Conservation (phyloP, 371 early-diverging fungal genomes). For the Zychaea mexicana region DNA sequence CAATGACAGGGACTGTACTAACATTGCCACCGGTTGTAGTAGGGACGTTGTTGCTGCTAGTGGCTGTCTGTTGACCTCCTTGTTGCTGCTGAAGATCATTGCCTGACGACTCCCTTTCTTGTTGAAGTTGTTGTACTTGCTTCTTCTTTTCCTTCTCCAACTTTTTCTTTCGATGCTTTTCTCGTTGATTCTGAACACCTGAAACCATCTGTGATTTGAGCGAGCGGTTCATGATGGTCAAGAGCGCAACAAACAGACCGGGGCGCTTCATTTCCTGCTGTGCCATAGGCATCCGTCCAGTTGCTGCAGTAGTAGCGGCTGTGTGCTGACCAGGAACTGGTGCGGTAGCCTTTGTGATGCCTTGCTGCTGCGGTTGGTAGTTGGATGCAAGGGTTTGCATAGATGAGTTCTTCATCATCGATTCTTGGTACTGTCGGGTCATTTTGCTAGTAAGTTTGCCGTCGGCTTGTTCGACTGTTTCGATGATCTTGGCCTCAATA, state of each 20-base stretch:
- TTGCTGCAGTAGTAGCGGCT: background rate
- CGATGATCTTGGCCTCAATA: slow-evolving; percentile 44
- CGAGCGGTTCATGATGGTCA: slow-evolving; percentile 27
- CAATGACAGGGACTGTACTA: slow-evolving; percentile 11
- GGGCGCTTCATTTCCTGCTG: slow-evolving; percentile 13
- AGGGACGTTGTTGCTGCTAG: background rate
- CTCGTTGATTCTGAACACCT: slow-evolving; percentile 5
- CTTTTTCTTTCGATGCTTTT: background rate
- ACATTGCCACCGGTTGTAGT: too few relatives aligned
- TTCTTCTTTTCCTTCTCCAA: background rate
- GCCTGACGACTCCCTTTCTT: too few relatives aligned
- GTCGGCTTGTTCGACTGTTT: slow-evolving; percentile 38
- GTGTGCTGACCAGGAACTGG: background rate
- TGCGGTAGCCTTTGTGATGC: background rate
- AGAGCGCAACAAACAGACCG: slow-evolving; percentile 24
- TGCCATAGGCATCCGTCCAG: background rate
- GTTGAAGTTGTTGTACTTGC: background rate
- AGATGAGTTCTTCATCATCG: slow-evolving; percentile 3
- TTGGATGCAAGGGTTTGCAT: slow-evolving; percentile 2
- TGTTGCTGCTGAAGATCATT: too few relatives aligned
- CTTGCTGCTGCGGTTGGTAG: background rate
- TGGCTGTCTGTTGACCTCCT: too few relatives aligned
- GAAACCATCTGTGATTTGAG: slow-evolving; percentile 20
- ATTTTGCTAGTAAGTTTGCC: slow-evolving; percentile 25
- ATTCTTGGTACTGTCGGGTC: slow-evolving; percentile 21